Evolutionary conservation across 805 yeast species (phyloP).

Genomic region (Candida stauntonica): DNA sequence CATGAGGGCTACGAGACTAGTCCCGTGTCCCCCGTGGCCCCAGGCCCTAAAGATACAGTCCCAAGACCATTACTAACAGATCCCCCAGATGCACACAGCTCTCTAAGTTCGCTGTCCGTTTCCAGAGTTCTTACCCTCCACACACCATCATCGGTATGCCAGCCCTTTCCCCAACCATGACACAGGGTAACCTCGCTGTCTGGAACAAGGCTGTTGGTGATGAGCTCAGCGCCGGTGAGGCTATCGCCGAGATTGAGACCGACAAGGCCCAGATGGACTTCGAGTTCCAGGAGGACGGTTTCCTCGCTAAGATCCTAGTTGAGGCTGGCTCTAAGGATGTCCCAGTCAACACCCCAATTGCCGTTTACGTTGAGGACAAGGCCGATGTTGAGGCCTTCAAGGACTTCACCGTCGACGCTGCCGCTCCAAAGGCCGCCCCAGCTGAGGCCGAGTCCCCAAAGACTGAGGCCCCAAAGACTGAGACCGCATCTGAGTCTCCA

Average conservation of each 20-base stretch:
- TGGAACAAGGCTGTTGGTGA: slow-evolving; percentile 95
- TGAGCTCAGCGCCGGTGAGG: slow-evolving; percentile 83
- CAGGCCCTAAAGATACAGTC: too few relatives aligned
- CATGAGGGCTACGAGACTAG: too few relatives aligned
- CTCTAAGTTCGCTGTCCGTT: slow-evolving; percentile 19
- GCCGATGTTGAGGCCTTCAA: slow-evolving; percentile 85
- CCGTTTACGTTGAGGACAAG: slow-evolving; percentile 88
- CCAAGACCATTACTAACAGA: slow-evolving; percentile 13
- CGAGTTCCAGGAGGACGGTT: slow-evolving; percentile 97
- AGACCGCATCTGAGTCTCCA: slow-evolving; percentile 20
- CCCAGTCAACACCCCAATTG: slow-evolving; percentile 94
- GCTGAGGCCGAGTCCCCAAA: slow-evolving; percentile 22
- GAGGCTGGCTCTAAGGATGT: slow-evolving; percentile 85
- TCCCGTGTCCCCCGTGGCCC: too few relatives aligned
- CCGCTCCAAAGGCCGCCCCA: slow-evolving; percentile 32
- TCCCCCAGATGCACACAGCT: slow-evolving; percentile 16
- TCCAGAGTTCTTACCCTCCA: slow-evolving; percentile 50
- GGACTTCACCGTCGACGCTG: slow-evolving; percentile 77
- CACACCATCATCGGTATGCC: slow-evolving; percentile 96
- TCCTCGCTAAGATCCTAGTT: slow-evolving; percentile 77
- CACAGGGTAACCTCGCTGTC: slow-evolving; percentile 84
- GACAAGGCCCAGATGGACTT: slow-evolving; percentile 98
- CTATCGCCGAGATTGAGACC: slow-evolving; percentile 94
- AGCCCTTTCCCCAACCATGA: slow-evolving; percentile 99
- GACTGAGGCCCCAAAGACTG: slow-evolving; percentile 34